Base-by-base conservation (phyloP, 768 basidiomycete species). In the Amanita fuliginea region DNA sequence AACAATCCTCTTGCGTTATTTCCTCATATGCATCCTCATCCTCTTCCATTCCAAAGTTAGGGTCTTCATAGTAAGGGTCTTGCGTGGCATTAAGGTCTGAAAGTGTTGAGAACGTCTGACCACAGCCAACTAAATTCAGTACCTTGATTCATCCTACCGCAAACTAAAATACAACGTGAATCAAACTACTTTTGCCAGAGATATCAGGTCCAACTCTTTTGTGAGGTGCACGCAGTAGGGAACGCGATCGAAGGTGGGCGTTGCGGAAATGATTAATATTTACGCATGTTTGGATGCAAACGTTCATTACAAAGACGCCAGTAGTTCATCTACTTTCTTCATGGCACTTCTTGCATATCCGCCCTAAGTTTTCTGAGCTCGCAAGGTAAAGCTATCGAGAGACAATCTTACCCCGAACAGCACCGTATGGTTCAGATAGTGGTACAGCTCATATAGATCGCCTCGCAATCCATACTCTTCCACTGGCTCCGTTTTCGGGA, bases 1-100 rank as follows among this genome's bases (percentile, higher is more conserved):
- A 95, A 64, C 91, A 92, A 60, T 92, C 90, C 64, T 93, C 90
- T 59, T 91, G 90, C 0, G 88, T 88, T 64, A 92, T 85, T 60
- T 87, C 83, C 59, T 84, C 84, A 53, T 76, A 76, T n/a, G 59
- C 59, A 28, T 70, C 67, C 42, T 72, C 71, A 37, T 82, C 79
- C 18, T 82, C 78, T 45, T 74, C 75, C 62, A 70, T 68, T 30
- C 66, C 77, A 57, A 74, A 77, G 47, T 67, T 74, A 11, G 76
- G 67, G 51, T 84, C 80, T 57, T 84, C 83, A 55, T 80, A 81
- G 9, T 77, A 76, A 26, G 70, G 67, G 58, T 79, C 78, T 67
- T 77, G 72, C 2, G 68, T 59, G 34, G 67, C 56, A 57, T 73
- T 64, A 51, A 65, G 67, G 60, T 78, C 80, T 80, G 63, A 59